phyloP scores from a whole-genome alignment of 75 land plant species.

The Azolla pinnata region DNA sequence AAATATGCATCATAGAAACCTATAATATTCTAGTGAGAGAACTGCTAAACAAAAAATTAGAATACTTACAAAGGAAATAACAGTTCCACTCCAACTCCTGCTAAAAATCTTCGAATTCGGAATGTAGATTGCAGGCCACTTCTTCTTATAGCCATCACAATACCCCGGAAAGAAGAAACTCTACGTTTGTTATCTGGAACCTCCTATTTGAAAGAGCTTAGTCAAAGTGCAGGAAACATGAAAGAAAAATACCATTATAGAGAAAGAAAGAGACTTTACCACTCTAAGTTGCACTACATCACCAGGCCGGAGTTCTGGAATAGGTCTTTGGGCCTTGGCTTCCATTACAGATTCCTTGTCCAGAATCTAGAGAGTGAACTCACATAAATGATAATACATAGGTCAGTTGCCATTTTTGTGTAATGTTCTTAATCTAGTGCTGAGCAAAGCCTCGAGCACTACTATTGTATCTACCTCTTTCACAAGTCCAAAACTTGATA shows the following conservation, averaged over 20 bases:
- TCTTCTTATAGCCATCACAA: slow-evolving; percentile 24
- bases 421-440: too few relatives aligned
- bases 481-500: too few relatives aligned
- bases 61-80: slow-evolving; percentile 33
- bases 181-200: slow-evolving; percentile 35
- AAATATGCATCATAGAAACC: too few relatives aligned
- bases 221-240: slow-evolving; percentile 1
- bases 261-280: slow-evolving; percentile 9
- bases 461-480: too few relatives aligned
- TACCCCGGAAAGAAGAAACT: slow-evolving; percentile 33
- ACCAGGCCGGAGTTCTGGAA: slow-evolving; percentile 28
- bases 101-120: slow-evolving; percentile 28
- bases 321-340: slow-evolving; percentile 16
- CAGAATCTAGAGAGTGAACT: slow-evolving; percentile 14
- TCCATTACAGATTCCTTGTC: slow-evolving; percentile 29
- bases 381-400: too few relatives aligned
- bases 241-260: not conserved
- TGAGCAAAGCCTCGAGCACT: too few relatives aligned
- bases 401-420: too few relatives aligned
- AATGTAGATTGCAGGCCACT: slow-evolving; percentile 25
- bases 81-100: slow-evolving; percentile 39
- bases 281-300: slow-evolving; percentile 36
- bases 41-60: too few relatives aligned
- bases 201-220: too few relatives aligned
- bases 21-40: too few relatives aligned